Conservation (phyloP, 805 yeast species). For the Ogataea ramenticola region DNA sequence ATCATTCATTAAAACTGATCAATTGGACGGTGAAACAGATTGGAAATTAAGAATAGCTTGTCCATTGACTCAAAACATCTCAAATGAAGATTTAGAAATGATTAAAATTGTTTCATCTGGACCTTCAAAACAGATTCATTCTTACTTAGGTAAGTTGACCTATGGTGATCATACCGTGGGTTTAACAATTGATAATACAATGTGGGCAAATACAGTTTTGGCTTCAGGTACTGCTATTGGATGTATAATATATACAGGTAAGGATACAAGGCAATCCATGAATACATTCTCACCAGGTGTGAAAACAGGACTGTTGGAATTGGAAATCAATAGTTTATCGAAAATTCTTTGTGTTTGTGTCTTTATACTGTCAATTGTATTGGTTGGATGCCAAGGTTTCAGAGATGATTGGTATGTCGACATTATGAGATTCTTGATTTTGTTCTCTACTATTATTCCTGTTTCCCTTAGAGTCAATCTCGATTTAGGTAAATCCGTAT, state of each 20-base stretch:
- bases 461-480: slow-evolving; percentile 91
- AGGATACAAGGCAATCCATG: slow-evolving; percentile 90
- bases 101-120: slow-evolving; percentile 62
- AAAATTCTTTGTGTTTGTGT: slow-evolving; percentile 86
- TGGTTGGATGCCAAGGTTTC: slow-evolving; percentile 80
- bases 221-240: slow-evolving; percentile 93
- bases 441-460: slow-evolving; percentile 93
- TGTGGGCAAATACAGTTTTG: slow-evolving; percentile 97
- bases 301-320: slow-evolving; percentile 81
- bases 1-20: slow-evolving; percentile 92
- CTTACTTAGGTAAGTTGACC: slow-evolving; percentile 68
- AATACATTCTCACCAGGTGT: slow-evolving; percentile 85
- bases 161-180: slow-evolving; percentile 54
- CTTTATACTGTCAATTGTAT: slow-evolving; percentile 62
- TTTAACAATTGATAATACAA: slow-evolving; percentile 78
- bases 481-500: slow-evolving; percentile 92
- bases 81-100: slow-evolving; percentile 44
- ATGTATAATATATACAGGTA: slow-evolving; percentile 82
- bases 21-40: slow-evolving; percentile 97
- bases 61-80: slow-evolving; percentile 57
- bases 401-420: slow-evolving; percentile 78
- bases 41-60: slow-evolving; percentile 90
- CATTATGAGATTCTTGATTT: slow-evolving; percentile 80
- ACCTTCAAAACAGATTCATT: slow-evolving; percentile 80
- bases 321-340: slow-evolving; percentile 83